phyloP scores from a whole-genome alignment of 2,329 filamentous ascomycete genomes.

The Lasiodiplodia citricola region DNA sequence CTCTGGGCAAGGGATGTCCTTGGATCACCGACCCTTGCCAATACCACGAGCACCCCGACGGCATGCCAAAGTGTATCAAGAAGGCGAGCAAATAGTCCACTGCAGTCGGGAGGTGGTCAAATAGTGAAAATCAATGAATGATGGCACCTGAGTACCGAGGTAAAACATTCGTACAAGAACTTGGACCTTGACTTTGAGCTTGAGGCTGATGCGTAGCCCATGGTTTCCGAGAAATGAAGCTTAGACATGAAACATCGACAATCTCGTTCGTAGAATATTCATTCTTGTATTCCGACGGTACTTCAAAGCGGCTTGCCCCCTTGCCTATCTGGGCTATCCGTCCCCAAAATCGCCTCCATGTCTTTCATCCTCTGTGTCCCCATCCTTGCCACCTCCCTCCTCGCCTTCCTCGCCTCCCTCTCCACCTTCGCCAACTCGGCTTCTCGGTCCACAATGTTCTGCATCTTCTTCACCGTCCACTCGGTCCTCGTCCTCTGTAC shows the following conservation, averaged over 20 bases:
- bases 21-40: neutral
- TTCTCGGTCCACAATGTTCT: constrained; percentile 56
- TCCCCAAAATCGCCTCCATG: neutral
- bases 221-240: no score
- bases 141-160: no score
- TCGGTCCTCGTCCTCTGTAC: constrained; percentile 36
- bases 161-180: no score
- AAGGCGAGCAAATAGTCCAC: neutral
- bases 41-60: constrained; percentile 4
- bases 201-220: no score
- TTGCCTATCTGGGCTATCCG: no score
- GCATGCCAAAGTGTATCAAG: neutral
- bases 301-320: neutral
- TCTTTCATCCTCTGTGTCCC: neutral
- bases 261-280: no score
- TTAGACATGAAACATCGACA: no score
- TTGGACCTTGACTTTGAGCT: no score
- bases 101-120: no score
- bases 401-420: constrained; percentile 26
- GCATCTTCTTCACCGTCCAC: constrained; percentile 48
- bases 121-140: no score
- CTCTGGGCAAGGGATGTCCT: neutral
- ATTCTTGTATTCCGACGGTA: no score
- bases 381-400: neutral
- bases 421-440: constrained; percentile 49